A percentile compares a stretch with the other conserved stretches of the same genome.
phyloP scores from a whole-genome alignment of 2,329 filamentous ascomycete genomes.

The Incumbomyces lentus region DNA sequence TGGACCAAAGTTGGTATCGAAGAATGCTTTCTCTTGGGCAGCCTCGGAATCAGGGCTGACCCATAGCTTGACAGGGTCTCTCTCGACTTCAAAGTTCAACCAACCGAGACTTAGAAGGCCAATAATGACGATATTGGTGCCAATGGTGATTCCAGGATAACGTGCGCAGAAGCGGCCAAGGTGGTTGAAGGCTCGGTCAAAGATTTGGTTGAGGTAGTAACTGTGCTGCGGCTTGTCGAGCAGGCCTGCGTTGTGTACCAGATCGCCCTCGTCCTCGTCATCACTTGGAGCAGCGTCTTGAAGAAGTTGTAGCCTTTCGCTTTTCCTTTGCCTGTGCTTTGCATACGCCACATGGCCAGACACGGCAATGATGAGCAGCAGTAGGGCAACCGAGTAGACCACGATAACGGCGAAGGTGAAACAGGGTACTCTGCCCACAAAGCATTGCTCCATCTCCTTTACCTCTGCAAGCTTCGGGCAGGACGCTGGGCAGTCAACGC shows the following conservation, averaged over 20 bases:
- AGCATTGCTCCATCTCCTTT: constrained; percentile 59
- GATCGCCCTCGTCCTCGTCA: constrained; percentile 74
- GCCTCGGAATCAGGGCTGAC: constrained; percentile 89
- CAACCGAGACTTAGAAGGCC: constrained; percentile 74
- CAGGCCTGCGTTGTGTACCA: constrained; percentile 65
- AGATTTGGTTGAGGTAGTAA: constrained; percentile 74
- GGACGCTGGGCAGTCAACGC: constrained; percentile 79
- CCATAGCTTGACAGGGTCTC: constrained; percentile 83
- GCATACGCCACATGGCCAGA: constrained; percentile 67
- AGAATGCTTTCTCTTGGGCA: constrained; percentile 86
- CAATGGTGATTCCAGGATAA: constrained; percentile 77
- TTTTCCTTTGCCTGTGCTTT: constrained; percentile 62
- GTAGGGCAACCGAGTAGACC: constrained; percentile 66
- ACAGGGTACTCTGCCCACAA: constrained; percentile 81
- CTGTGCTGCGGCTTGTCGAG: constrained; percentile 67
- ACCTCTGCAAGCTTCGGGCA: constrained; percentile 75
- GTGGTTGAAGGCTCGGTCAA: constrained; percentile 68
- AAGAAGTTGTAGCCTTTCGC: constrained; percentile 73
- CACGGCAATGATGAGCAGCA: constrained; percentile 54
- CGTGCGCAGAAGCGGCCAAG: constrained; percentile 71
- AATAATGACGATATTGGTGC: constrained; percentile 62
- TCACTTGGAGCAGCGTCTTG: constrained; percentile 78
- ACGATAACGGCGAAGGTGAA: constrained; percentile 87
- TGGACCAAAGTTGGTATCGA: constrained; percentile 84
- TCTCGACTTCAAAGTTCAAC: constrained; percentile 81